Base-by-base conservation (phyloP, 495 filamentous ascomycete genomes). In the Arthonia radiata region DNA sequence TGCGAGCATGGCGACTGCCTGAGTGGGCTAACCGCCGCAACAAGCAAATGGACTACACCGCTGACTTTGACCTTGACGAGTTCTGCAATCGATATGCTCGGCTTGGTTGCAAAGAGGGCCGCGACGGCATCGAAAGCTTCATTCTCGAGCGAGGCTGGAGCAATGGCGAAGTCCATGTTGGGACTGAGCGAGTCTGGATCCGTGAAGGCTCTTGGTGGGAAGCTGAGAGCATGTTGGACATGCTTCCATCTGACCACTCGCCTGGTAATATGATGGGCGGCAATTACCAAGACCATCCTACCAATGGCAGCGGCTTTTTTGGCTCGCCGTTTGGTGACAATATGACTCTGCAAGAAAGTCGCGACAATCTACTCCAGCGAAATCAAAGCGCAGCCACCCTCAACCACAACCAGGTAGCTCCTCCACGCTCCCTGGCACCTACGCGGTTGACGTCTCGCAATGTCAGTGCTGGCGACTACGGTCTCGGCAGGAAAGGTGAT, bases 131-230 rank as follows among this genome's bases (percentile, higher is more conserved):
- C 26, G 79, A 94, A 37, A 90, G 65, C 44, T 97, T 86, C 86
- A 60, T 91, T 27, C 59, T 93, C 23, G 81, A 94, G 47, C 67
- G 86, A 23, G 89, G 86, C 2, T 97, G 86, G 86, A 92, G 78
- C 47, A 94, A 97, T 39, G 86, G 86, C 15, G 89, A 94, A 42
- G 83, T 93, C 2, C 64, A 89, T 13, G 56, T 97, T 23, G 86
- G 86, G 29, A 63, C 67, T 19, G 76, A 91, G 44, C 68, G 86
- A 4, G 71, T 97, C 19, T 97, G 86, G 86, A 81, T 93, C 57
- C 60, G 86, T 23, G 86, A 97, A 43, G 64, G 54, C 26, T 69
- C 80, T 6, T 97, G 86, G 86, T 92, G 86, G 82, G 89, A 94
- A 47, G 82, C 82, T 7, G 86, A 97, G 48, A 75, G 66, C 32